Conservation (phyloP, 306 rosid genomes). For the Cucurbita moschata region DNA sequence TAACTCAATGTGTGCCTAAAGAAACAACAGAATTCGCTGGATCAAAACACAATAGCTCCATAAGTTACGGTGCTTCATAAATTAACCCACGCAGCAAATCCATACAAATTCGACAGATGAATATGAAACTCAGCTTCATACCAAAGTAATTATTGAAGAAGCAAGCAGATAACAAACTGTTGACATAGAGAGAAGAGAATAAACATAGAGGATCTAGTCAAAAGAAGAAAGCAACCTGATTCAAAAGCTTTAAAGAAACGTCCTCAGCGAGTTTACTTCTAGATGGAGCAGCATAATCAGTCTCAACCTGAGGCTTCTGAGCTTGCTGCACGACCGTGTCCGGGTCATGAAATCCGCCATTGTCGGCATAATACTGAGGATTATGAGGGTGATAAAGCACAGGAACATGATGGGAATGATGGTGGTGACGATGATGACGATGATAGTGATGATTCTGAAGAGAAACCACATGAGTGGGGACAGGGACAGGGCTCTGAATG, state of each 20-base stretch:
- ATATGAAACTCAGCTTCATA: background rate
- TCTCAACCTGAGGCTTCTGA: slow-evolving; percentile 25
- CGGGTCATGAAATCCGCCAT: slow-evolving; percentile 23
- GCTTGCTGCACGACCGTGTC: slow-evolving; percentile 23
- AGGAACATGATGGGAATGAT: slow-evolving; percentile 27
- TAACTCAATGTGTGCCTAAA: background rate
- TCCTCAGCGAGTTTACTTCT: slow-evolving; percentile 62
- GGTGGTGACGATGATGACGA: slow-evolving; percentile 10
- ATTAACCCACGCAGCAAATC: background rate
- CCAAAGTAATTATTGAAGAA: background rate
- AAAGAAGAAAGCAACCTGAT: slow-evolving; percentile 40
- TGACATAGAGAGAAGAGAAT: background rate
- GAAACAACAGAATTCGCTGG: background rate
- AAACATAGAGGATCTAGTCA: background rate
- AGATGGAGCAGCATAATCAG: slow-evolving; percentile 33
- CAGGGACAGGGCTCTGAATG: slow-evolving; percentile 37
- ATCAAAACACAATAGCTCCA: background rate
- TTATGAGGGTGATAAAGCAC: slow-evolving; percentile 47
- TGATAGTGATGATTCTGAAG: slow-evolving; percentile 35
- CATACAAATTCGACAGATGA: no score
- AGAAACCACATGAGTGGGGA: slow-evolving; percentile 24
- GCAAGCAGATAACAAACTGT: background rate
- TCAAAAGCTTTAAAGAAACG: slow-evolving; percentile 51
- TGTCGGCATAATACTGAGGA: slow-evolving; percentile 17
- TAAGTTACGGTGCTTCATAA: background rate